Base-by-base conservation (phyloP, 2,329 filamentous ascomycete genomes). In the Aspergillus sp. region DNA sequence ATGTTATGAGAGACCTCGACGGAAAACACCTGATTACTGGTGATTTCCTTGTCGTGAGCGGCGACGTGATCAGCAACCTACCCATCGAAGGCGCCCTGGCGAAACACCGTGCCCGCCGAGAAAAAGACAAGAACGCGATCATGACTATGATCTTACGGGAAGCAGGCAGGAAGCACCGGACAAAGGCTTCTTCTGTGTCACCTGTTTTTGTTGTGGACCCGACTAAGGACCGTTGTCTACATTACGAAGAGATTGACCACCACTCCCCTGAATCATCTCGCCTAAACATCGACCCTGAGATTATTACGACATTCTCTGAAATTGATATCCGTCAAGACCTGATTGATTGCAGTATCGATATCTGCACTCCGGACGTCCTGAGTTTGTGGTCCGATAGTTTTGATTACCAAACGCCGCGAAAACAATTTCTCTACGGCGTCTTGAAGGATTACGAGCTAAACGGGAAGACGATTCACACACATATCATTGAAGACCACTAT, bases 361-460 rank as follows among this genome's bases (percentile, higher is more conserved):
- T 99, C 63, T 98, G 93, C 76, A 98, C 95, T 1, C 93, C 93
- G 0, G 95, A 98, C 70, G 93, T 97, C 8, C 83, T 98, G 44
- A 93, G 93, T 7, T 79, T 98, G 57, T 99, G 95, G 91, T 95
- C 92, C 8, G 95, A 99, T 76, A 96, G 93, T 70, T 99, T 98
- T 68, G 93, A 99, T 73, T 98, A 96, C 73, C 92, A 97, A 72
- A 83, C 92, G 7, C 91, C 93, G 1, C 85, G 93, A 55, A 89
- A 88, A 67, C 91, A 96, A 68, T 97, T 96, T 68, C 77, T 99
- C 37, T 90, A 93, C 71, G 93, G 93, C 58, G 92, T 98, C 1
- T 79, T 99, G 54, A 97, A 97, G 77, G 95, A 99, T 73, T 96
- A 91, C 79, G 95, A 99, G 72, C 81, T 98, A 56, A 98, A 98